Evolutionary conservation across 352 stramenopile species (phyloP).

Genomic region (Globisporangium nodosum): DNA sequence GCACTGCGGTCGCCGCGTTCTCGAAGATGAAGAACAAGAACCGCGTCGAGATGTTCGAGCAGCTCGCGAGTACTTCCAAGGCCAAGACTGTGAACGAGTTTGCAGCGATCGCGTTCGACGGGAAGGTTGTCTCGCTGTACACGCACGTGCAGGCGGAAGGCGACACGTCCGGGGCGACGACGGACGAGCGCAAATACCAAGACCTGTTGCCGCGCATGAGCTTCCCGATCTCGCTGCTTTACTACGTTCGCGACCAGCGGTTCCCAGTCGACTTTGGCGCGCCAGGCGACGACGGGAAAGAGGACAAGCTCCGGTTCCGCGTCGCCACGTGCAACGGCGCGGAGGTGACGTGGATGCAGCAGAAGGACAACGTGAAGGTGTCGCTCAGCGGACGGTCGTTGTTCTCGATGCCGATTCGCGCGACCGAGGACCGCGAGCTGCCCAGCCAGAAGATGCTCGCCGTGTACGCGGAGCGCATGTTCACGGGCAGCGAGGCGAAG

Average conservation of each 20-base stretch:
- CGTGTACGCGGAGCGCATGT: conserved; percentile 67
- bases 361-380: conserved; percentile 56
- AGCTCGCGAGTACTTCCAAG: conserved; percentile 22
- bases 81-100: conserved; percentile 38
- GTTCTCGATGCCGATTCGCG: conserved; percentile 56
- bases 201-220: conserved; percentile 38
- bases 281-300: conserved; percentile 9
- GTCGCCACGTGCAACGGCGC: conserved; percentile 39
- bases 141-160: conserved; percentile 19
- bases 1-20: conserved; percentile 33
- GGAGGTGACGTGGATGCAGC: conserved; percentile 46
- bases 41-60: conserved; percentile 48
- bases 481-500: conserved; percentile 67
- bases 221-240: conserved; percentile 64
- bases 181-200: neutral
- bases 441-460: conserved; percentile 32
- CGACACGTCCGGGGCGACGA: conserved; percentile 1
- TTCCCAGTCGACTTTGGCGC: conserved; percentile 73
- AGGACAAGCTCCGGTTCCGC: conserved; percentile 40
- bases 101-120: conserved; percentile 44
- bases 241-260: conserved; percentile 68
- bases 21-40: conserved; percentile 34
- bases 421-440: conserved; percentile 18
- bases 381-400: conserved; percentile 54
- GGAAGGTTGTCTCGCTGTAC: conserved; percentile 60